A percentile compares a stretch with the other conserved stretches of the same genome.
phyloP scores from a whole-genome alignment of 306 rosid species.

The Vicia sativa region DNA sequence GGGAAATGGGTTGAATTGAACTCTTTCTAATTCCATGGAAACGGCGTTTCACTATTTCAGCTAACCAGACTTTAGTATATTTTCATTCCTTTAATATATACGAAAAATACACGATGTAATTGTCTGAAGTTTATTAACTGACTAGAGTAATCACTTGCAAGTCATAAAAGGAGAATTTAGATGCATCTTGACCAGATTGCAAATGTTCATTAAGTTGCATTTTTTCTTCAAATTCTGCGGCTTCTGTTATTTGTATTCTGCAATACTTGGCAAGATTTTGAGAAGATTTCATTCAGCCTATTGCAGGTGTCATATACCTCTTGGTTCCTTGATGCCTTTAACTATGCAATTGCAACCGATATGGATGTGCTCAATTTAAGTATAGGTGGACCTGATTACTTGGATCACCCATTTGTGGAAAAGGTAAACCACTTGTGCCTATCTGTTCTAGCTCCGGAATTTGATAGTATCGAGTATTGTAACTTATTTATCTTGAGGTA shows the following conservation, averaged over 20 bases:
- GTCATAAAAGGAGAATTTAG: conserved; percentile 18
- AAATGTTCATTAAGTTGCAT: conserved; percentile 25
- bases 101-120: neutral
- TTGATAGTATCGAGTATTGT: conserved; percentile 9
- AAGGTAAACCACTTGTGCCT: conserved; percentile 55
- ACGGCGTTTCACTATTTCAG: conserved; percentile 5
- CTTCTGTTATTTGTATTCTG: conserved; percentile 35
- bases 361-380: conserved; percentile 97
- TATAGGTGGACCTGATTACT: conserved; percentile 97
- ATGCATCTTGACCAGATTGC: conserved; percentile 11
- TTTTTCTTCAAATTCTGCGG: neutral
- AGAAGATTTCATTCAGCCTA: conserved; percentile 85
- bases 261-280: conserved; percentile 60
- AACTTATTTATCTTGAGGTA: conserved; percentile 1
- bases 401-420: conserved; percentile 99
- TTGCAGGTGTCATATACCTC: conserved; percentile 99
- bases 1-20: neutral
- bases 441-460: conserved; percentile 15
- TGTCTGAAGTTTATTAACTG: too few relatives aligned
- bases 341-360: conserved; percentile 91
- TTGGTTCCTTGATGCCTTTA: conserved; percentile 99
- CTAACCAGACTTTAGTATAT: conserved; percentile 4
- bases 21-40: conserved; percentile 23
- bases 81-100: conserved; percentile 5
- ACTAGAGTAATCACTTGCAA: conserved; percentile 15